Percentiles rank a stretch among this genome's conserved stretches.
Evolutionary conservation across 73 alveolate genomes (phyloP).

Genomic region (Blepharisma japonicum): DNA sequence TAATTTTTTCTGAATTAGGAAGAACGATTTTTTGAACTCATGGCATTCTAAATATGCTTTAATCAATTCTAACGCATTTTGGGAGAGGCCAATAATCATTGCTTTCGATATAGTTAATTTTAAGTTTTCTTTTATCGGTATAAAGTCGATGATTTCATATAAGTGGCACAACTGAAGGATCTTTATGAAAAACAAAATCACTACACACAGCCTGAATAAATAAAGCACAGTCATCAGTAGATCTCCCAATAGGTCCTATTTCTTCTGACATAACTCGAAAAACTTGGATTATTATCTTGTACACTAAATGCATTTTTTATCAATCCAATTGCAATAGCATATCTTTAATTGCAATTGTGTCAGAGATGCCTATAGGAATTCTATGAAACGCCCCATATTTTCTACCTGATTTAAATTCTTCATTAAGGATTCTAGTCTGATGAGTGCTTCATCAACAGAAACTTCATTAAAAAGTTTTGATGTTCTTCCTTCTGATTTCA

Average conservation of each 20-base stretch:
- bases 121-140: slow-evolving; percentile 33
- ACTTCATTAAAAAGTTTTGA: too few relatives aligned
- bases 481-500: too few relatives aligned
- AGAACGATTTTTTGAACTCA: slow-evolving; percentile 22
- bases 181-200: slow-evolving; percentile 14
- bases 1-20: background rate
- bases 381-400: too few relatives aligned
- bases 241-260: slow-evolving; percentile 76
- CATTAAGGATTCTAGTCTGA: too few relatives aligned
- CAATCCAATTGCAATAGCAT: too few relatives aligned
- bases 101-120: slow-evolving; percentile 47
- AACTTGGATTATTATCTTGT: too few relatives aligned
- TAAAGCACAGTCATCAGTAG: slow-evolving; percentile 52
- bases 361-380: too few relatives aligned
- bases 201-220: slow-evolving; percentile 33
- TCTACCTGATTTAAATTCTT: too few relatives aligned
- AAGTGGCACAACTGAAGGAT: slow-evolving; percentile 18
- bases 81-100: slow-evolving; percentile 24
- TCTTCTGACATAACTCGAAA: too few relatives aligned
- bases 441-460: too few relatives aligned
- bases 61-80: slow-evolving; percentile 35
- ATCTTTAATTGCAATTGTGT: too few relatives aligned
- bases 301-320: too few relatives aligned
- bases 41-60: slow-evolving; percentile 21
- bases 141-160: slow-evolving; percentile 36